Conservation (phyloP, 208 protist genomes). For the Kentomonas sorsogonicus region DNA sequence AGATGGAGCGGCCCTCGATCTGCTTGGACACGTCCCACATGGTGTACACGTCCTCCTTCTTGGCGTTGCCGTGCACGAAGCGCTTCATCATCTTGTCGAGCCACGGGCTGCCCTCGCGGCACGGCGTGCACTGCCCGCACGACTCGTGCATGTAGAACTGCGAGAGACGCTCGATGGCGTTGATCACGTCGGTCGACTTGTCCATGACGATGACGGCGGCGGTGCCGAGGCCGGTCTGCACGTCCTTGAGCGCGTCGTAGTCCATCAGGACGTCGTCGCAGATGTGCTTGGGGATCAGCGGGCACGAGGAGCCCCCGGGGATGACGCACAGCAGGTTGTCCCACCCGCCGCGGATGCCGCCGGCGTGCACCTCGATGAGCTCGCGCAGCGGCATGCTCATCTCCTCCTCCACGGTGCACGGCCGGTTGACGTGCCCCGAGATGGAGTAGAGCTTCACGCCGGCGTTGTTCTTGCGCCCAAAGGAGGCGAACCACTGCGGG, state of each 20-base stretch:
- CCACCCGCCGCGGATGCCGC: slow-evolving; percentile 97
- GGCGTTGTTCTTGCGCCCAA: slow-evolving; percentile 96
- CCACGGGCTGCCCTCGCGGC: slow-evolving; percentile 96
- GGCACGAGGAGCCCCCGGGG: slow-evolving; percentile 96
- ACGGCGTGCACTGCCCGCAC: slow-evolving; percentile 98
- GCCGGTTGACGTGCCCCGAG: slow-evolving; percentile 98
- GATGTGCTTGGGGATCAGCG: slow-evolving; percentile 92
- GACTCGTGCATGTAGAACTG: slow-evolving; percentile 98
- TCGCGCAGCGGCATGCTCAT: slow-evolving; percentile 98
- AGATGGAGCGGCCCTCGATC: slow-evolving; percentile 99
- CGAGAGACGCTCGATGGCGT: slow-evolving; percentile 93
- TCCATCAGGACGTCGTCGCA: slow-evolving; percentile 98
- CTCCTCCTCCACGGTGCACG: slow-evolving; percentile 97
- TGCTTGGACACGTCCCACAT: slow-evolving; percentile 96
- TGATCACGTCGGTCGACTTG: slow-evolving; percentile 97
- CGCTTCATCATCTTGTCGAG: slow-evolving; percentile 96
- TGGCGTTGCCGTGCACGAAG: slow-evolving; percentile 95
- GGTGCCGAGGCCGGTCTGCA: slow-evolving; percentile 96
- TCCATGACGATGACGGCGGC: slow-evolving; percentile 99
- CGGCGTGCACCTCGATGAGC: slow-evolving; percentile 96
- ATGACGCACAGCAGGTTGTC: slow-evolving; percentile 98
- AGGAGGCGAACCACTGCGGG: slow-evolving; percentile 93
- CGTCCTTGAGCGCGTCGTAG: slow-evolving; percentile 94
- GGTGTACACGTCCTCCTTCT: slow-evolving; percentile 97
- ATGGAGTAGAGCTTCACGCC: slow-evolving; percentile 98